Percentiles rank a stretch among this genome's conserved stretches.
These are phyloP conservation scores for Picea engelmannii DNA, from an alignment of 83 land plant species.

Conservation along the genomic window DNA sequence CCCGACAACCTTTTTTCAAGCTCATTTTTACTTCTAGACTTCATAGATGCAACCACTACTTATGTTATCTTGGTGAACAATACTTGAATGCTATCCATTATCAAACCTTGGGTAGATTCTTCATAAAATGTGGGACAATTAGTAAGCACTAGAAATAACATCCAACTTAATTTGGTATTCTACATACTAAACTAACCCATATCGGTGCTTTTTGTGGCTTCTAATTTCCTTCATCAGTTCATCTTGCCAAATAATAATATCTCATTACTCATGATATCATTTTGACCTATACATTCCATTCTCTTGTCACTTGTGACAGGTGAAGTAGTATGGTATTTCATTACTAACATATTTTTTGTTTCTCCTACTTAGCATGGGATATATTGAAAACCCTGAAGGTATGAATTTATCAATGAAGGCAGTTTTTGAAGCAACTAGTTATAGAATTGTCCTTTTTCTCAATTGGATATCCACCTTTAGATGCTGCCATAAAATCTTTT, in stretches of 20 bases:
- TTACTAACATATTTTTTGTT: constrained; percentile 11
- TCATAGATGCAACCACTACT: background rate
- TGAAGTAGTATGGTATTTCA: background rate
- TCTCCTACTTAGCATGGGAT: constrained; percentile 80
- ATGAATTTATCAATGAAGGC: constrained; percentile 56
- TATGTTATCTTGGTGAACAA: background rate
- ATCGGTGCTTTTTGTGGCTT: background rate
- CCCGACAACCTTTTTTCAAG: background rate
- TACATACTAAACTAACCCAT: background rate
- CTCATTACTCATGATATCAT: too few relatives aligned
- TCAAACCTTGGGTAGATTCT: background rate
- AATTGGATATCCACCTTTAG: constrained; percentile 66
- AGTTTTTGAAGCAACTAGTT: constrained; percentile 46
- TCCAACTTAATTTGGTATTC: background rate
- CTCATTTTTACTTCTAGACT: background rate
- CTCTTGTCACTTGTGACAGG: too few relatives aligned
- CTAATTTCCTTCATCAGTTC: background rate
- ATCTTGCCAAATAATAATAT: too few relatives aligned
- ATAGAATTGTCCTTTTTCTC: constrained; percentile 64
- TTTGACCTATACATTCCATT: too few relatives aligned
- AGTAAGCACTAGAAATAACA: background rate
- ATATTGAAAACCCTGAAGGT: constrained; percentile 57
- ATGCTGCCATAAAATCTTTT: constrained; percentile 41
- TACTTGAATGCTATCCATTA: background rate
- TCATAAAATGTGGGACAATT: background rate